These are phyloP conservation scores for Rhododendron griersonianum DNA, from an alignment of 148 eudicot genomes.

Conservation along the genomic window DNA sequence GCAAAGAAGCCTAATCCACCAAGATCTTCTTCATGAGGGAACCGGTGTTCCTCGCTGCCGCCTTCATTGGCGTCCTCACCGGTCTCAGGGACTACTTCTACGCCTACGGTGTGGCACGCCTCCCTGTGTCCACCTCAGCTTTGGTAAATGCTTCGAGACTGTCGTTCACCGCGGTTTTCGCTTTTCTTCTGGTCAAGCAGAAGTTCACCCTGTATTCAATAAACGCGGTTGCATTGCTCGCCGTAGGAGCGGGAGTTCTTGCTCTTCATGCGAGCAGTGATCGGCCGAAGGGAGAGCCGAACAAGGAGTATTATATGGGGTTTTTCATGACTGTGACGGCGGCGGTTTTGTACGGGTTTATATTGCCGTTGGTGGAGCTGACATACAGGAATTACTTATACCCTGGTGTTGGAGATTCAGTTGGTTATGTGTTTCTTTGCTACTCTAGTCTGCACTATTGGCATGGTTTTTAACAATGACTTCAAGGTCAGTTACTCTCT, in stretches of 20 bases:
- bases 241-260: slow-evolving; percentile 48
- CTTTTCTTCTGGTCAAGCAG: slow-evolving; percentile 49
- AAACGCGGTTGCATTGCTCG: slow-evolving; percentile 52
- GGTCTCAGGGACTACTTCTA: slow-evolving; percentile 54
- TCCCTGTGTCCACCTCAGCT: slow-evolving; percentile 60
- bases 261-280: slow-evolving; percentile 51
- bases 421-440: slow-evolving; percentile 45
- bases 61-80: slow-evolving; percentile 35
- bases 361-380: slow-evolving; percentile 54
- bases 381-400: slow-evolving; percentile 38
- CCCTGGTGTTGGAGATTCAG: slow-evolving; percentile 66
- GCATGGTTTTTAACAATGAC: slow-evolving; percentile 53
- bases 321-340: slow-evolving; percentile 44
- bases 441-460: slow-evolving; percentile 46
- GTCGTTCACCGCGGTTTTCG: slow-evolving; percentile 54
- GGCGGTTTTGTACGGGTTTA: slow-evolving; percentile 38
- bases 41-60: slow-evolving; percentile 16
- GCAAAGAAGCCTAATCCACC: slow-evolving; percentile 1
- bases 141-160: slow-evolving; percentile 54
- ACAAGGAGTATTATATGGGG: slow-evolving; percentile 33
- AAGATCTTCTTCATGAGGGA: slow-evolving; percentile 29
- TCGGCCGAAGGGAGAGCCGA: slow-evolving; percentile 34
- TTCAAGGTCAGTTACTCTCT: slow-evolving; percentile 24
- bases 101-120: slow-evolving; percentile 48
- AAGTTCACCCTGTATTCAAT: slow-evolving; percentile 53